phyloP scores from a whole-genome alignment of 176 grass and related monocot species.

The Zoysia japonica region DNA sequence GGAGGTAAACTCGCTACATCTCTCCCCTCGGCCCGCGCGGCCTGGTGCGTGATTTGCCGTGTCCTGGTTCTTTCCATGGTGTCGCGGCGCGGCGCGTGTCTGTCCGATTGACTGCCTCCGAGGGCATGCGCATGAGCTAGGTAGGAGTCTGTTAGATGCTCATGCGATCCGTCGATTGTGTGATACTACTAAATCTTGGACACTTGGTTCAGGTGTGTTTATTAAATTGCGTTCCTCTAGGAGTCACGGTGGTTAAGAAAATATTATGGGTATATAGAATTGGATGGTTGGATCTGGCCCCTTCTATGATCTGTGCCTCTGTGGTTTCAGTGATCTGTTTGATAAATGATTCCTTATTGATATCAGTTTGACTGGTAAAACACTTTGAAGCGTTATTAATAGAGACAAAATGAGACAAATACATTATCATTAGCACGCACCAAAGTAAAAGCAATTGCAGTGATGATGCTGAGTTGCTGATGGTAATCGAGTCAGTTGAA shows the following conservation, averaged over 20 bases:
- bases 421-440: background rate
- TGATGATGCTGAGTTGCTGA: background rate
- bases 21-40: constrained; percentile 3
- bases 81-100: background rate
- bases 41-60: background rate
- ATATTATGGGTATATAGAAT: background rate
- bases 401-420: background rate
- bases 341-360: background rate
- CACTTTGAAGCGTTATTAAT: background rate
- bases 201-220: background rate
- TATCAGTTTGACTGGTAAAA: background rate
- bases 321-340: background rate
- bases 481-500: background rate
- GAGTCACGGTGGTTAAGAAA: background rate
- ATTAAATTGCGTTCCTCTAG: constrained; percentile 5
- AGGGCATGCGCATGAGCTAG: background rate
- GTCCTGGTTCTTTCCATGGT: background rate
- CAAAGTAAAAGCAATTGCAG: background rate
- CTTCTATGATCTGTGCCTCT: background rate
- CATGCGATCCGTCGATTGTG: constrained; percentile 13
- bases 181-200: background rate
- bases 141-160: background rate
- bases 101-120: background rate
- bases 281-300: constrained; percentile 41
- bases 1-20: constrained; percentile 61